Conservation (phyloP, 1,139 yeast species). For the Diutina siamensis region DNA sequence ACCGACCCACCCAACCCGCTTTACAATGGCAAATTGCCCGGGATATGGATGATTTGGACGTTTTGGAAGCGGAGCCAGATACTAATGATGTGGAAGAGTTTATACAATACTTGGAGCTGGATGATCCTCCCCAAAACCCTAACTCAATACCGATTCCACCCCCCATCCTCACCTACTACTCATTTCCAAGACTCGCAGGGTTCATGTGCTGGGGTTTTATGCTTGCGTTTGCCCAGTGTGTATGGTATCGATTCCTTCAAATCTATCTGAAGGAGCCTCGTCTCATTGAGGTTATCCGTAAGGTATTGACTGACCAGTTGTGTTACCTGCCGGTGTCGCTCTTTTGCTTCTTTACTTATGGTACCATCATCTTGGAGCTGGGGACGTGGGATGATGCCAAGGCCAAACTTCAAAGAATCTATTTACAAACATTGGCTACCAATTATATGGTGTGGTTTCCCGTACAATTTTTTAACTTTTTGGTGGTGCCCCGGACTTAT, state of each 20-base stretch:
- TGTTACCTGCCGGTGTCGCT: conserved; percentile 81
- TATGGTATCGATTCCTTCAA: conserved; percentile 82
- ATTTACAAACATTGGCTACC: conserved; percentile 64
- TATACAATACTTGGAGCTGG: conserved; percentile 23
- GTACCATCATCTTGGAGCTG: conserved; percentile 69
- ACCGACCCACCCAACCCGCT: conserved; percentile 16
- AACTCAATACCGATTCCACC: conserved; percentile 7
- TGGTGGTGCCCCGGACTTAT: conserved; percentile 62
- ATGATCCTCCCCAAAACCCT: no score
- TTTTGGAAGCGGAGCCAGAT: conserved; percentile 9
- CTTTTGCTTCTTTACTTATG: conserved; percentile 71
- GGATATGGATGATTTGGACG: conserved; percentile 8
- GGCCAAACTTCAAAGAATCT: conserved; percentile 50
- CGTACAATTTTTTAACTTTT: conserved; percentile 81
- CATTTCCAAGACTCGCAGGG: conserved; percentile 62
- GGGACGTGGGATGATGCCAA: conserved; percentile 59
- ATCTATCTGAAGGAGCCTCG: conserved; percentile 75
- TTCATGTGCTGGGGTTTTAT: conserved; percentile 84
- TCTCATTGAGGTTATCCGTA: conserved; percentile 68
- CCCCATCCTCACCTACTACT: conserved; percentile 28
- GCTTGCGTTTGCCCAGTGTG: conserved; percentile 73
- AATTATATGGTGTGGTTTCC: conserved; percentile 92
- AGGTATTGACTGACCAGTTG: conserved; percentile 83
- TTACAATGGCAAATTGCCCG: conserved; percentile 12
- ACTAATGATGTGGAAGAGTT: conserved; percentile 22